Conservation (phyloP, 805 yeast species). For the Saturnispora bothae region DNA sequence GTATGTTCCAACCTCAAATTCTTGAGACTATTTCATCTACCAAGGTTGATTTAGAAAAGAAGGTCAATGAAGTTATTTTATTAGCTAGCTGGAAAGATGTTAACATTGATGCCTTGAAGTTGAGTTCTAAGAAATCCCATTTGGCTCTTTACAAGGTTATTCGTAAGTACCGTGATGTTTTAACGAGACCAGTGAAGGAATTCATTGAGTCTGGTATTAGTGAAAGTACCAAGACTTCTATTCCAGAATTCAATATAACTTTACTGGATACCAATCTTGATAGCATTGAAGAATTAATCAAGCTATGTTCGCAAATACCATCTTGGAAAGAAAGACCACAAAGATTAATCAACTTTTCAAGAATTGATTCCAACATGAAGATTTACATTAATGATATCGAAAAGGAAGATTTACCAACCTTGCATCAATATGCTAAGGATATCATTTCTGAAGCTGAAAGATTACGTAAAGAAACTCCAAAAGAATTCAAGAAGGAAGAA, state of each 20-base stretch:
- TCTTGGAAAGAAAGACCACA: constrained; percentile 48
- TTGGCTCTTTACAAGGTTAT: constrained; percentile 72
- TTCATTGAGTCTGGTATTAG: constrained; percentile 52
- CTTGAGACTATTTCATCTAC: constrained; percentile 32
- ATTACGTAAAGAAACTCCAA: constrained; percentile 72
- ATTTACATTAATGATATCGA: constrained; percentile 30
- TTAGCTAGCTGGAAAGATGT: constrained; percentile 97
- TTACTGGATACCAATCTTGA: constrained; percentile 3
- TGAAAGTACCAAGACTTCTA: constrained; percentile 4
- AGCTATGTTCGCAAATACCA: constrained; percentile 27
- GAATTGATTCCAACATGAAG: constrained; percentile 47
- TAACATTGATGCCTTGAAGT: constrained; percentile 84
- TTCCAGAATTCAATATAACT: background rate
- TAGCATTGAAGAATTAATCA: constrained; percentile 6
- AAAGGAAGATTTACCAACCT: constrained; percentile 33
- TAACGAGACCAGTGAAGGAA: constrained; percentile 40
- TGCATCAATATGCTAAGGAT: constrained; percentile 46
- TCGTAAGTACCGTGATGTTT: constrained; percentile 62
- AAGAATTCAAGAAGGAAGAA: constrained; percentile 54
- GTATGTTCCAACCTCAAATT: constrained; percentile 50
- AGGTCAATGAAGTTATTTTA: constrained; percentile 71
- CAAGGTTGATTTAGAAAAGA: constrained; percentile 57
- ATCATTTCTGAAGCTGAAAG: constrained; percentile 47
- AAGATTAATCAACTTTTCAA: constrained; percentile 40
- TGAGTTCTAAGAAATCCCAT: constrained; percentile 87